phyloP scores from a whole-genome alignment of 192 early-diverging fungal genomes.

The Backusella sp. region DNA sequence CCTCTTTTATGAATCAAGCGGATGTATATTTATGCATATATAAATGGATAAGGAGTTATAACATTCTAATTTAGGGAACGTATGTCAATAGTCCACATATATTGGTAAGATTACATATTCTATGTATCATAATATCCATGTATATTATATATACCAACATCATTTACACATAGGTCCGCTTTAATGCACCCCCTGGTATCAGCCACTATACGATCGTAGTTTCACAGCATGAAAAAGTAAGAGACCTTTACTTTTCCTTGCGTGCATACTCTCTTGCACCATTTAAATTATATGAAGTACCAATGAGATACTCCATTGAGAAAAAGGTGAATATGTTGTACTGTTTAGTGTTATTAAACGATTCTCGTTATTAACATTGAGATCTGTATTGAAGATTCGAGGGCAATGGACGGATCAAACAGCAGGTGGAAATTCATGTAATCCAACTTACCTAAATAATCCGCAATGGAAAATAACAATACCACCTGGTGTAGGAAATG shows the following conservation, averaged over 20 bases:
- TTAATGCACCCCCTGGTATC: slow-evolving; percentile 57
- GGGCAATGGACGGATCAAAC: slow-evolving; percentile 73
- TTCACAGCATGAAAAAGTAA: slow-evolving; percentile 72
- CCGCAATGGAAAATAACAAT: slow-evolving; percentile 76
- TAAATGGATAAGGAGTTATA: not conserved
- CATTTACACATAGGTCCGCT: slow-evolving; percentile 47
- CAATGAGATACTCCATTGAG: slow-evolving; percentile 54
- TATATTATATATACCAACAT: not conserved
- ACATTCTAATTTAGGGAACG: slow-evolving; percentile 58
- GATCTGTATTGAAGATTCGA: slow-evolving; percentile 36
- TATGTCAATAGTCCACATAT: slow-evolving; percentile 90
- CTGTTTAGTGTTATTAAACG: not conserved
- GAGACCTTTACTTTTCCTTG: slow-evolving; percentile 75
- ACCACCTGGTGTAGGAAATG: slow-evolving; percentile 8
- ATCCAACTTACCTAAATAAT: slow-evolving; percentile 72
- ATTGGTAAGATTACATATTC: slow-evolving; percentile 46
- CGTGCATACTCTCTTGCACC: slow-evolving; percentile 65
- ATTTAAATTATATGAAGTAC: slow-evolving; percentile 62
- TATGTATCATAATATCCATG: not conserved
- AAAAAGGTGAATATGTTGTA: slow-evolving; percentile 42
- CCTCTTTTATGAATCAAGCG: slow-evolving; percentile 20
- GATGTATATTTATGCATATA: not conserved
- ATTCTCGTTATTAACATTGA: not conserved
- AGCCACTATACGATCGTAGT: slow-evolving; percentile 74
- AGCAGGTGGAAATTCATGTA: slow-evolving; percentile 73